Conservation (phyloP, 148 eudicot species). For the Spergularia marina region DNA sequence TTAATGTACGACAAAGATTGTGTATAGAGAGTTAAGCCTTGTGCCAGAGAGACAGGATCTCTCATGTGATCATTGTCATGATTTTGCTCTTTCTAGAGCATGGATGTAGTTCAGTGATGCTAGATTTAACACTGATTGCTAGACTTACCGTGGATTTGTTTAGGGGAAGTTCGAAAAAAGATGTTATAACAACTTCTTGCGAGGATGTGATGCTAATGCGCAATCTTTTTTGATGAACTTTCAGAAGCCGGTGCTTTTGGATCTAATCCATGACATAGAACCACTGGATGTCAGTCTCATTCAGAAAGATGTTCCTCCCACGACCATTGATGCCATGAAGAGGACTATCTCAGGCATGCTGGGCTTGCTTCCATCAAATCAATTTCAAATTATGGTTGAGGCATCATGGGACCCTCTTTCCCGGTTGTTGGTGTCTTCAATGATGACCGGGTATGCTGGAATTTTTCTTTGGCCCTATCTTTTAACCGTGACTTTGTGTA, state of each 20-base stretch:
- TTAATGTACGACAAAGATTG: neutral
- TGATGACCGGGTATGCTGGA: constrained; percentile 86
- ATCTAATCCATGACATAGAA: constrained; percentile 86
- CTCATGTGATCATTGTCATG: neutral
- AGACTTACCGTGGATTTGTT: neutral
- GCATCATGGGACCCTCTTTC: constrained; percentile 94
- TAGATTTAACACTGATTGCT: neutral
- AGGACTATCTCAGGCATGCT: constrained; percentile 96
- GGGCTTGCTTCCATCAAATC: constrained; percentile 94
- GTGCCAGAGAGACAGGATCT: neutral
- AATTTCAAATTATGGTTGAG: constrained; percentile 82
- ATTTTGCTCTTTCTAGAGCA: neutral
- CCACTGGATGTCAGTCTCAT: constrained; percentile 90
- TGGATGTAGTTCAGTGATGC: neutral
- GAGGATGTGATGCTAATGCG: neutral
- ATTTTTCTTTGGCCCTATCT: neutral
- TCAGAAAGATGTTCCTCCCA: constrained; percentile 86
- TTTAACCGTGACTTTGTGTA: neutral
- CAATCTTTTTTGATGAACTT: constrained; percentile 20
- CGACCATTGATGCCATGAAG: constrained; percentile 95
- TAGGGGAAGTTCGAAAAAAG: neutral
- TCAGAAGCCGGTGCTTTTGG: constrained; percentile 72
- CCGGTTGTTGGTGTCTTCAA: constrained; percentile 78
- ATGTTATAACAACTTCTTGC: neutral
- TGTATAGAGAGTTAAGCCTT: neutral